These are phyloP conservation scores for Neofusicoccum umdonicola DNA, from an alignment of 2,329 filamentous ascomycete genomes.

Conservation along the genomic window DNA sequence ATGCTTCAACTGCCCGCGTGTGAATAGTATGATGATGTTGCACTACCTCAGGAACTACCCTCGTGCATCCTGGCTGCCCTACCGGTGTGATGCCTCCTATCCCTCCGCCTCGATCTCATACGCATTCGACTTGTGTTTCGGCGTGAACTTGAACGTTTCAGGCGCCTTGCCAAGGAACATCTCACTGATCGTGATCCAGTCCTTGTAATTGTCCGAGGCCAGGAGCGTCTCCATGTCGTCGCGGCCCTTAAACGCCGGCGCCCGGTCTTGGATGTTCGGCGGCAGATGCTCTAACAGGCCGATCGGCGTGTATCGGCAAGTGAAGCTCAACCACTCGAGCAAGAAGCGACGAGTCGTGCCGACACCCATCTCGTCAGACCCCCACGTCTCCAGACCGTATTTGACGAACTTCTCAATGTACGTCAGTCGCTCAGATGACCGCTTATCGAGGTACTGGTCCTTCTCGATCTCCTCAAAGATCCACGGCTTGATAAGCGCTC, in stretches of 20 bases:
- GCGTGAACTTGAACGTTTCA: constrained; percentile 87
- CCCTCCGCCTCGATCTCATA: constrained; percentile 69
- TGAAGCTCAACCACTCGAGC: constrained; percentile 93
- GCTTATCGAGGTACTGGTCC: constrained; percentile 94
- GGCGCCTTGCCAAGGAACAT: constrained; percentile 96
- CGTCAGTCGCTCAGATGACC: constrained; percentile 76
- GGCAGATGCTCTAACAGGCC: constrained; percentile 86
- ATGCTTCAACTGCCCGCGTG: too few species aligned
- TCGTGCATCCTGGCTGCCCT: background rate
- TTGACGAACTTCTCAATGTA: constrained; percentile 88
- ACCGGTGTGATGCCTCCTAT: constrained; percentile 17
- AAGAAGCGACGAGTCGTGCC: constrained; percentile 89
- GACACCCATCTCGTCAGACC: constrained; percentile 89
- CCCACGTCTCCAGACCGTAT: constrained; percentile 92
- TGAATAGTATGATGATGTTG: too few species aligned
- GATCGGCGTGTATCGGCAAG: constrained; percentile 85
- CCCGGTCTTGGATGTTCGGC: constrained; percentile 82
- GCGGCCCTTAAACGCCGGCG: constrained; percentile 77
- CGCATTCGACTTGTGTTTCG: constrained; percentile 94
- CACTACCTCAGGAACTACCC: too few species aligned
- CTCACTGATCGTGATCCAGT: constrained; percentile 99
- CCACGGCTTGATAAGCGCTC: constrained; percentile 96
- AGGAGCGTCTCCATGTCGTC: constrained; percentile 93
- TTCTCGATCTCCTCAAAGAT: constrained; percentile 93
- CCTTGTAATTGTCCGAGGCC: constrained; percentile 85